Evolutionary conservation across 805 yeast genomes (phyloP), one percentile per base, ranked within the genome.

Genomic region (Metschnikowia gelsemii): DNA sequence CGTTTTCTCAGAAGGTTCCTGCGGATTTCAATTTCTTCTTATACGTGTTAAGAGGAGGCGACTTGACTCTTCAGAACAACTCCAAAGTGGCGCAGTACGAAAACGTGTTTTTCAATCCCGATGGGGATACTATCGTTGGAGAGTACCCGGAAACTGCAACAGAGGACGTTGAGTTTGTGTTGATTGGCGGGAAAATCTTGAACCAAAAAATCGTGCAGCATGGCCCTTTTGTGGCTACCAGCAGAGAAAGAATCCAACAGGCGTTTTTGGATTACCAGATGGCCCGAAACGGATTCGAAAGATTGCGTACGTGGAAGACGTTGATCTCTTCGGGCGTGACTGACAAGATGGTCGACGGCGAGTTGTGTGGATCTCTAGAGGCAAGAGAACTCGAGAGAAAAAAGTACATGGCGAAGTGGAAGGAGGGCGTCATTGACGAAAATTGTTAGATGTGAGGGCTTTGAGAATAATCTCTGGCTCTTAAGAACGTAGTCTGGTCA

Each of bases 221-320:
- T 58, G 96, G 96, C 13, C 96, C 96, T 11, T 90, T 89, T 58
- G 96, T 89, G 14, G 91, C 86, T 47, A 77, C 85, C 6, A 66
- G 83, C 17, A 72, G 73, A 40, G 84, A 79, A 38, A 78, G 77
- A 48, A 82, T 89, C 45, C 73, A 79, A 50, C 64, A 83, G 52
- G 93, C 87, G 0, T 81, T 86, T 54, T 54, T 66, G 61, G 89
- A 85, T 58, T 90, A 84, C 59, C 91, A 84, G 62, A 59, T 64
- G 36, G 83, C 79, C 42, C 61, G 66, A 20, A 82, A 83, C 58
- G 91, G 91, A 0, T 85, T 85, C 54, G 88, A 80, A 58, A 76
- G 75, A 38, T 77, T 86, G 29, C 72, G 62, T 36, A 72, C 75
- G 11, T 84, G 90, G 89, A 60, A 63, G 35, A 66, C 80, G 14